Percentiles rank a stretch among this genome's conserved stretches.
Conservation (phyloP, 371 early-diverging fungal genomes). For the Mortierella sp. region DNA sequence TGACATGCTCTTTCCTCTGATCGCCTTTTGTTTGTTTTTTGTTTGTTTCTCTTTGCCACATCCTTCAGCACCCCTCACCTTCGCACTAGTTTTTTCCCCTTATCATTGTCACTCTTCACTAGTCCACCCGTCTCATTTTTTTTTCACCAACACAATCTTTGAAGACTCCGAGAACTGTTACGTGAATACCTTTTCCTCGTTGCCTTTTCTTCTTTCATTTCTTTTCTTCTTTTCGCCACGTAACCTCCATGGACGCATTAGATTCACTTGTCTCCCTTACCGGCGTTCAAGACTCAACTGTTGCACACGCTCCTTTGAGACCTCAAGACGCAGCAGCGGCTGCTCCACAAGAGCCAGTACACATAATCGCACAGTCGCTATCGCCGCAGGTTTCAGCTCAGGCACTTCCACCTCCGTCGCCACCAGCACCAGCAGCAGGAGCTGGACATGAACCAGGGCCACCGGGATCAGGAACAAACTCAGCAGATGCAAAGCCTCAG, state of each 20-base stretch:
- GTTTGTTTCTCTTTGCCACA: not conserved
- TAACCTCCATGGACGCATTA: slow-evolving; percentile 22
- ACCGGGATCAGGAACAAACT: not conserved
- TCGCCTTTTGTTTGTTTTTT: not conserved
- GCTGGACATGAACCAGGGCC: not conserved
- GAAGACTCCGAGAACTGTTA: not conserved
- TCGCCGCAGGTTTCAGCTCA: not conserved
- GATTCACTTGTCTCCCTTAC: slow-evolving; percentile 4
- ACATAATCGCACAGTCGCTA: not conserved
- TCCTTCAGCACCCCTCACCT: not conserved
- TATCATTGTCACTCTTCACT: not conserved
- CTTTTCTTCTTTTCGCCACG: not conserved
- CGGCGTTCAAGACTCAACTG: not conserved
- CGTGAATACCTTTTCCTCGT: not conserved
- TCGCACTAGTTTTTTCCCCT: not conserved
- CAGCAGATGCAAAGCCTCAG: not conserved
- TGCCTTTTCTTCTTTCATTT: not conserved
- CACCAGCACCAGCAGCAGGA: not conserved
- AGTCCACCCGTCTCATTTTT: not conserved
- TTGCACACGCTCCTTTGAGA: too few species aligned
- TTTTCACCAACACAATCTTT: not conserved
- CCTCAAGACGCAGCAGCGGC: not conserved
- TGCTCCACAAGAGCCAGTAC: not conserved
- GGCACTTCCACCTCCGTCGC: not conserved
- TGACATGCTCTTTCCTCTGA: not conserved